phyloP scores from a whole-genome alignment of 2,329 filamentous ascomycete species.

The Cercospora sojina region DNA sequence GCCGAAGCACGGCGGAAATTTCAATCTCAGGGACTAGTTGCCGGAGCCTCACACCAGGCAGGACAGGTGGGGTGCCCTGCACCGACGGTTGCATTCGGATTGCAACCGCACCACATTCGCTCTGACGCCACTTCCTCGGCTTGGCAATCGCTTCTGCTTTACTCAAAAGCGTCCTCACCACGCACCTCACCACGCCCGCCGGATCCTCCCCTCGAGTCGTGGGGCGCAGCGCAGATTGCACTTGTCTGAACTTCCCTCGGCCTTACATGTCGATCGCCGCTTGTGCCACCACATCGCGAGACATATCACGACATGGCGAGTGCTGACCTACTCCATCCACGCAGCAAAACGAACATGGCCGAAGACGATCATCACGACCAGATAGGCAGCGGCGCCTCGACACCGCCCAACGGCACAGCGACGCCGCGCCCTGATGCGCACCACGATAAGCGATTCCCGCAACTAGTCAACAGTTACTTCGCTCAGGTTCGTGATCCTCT shows the following conservation, averaged over 20 bases:
- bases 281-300: constrained; percentile 19
- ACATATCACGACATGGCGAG: constrained; percentile 27
- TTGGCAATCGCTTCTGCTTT: constrained; percentile 10
- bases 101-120: constrained; percentile 1
- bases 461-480: constrained; percentile 94
- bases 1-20: constrained; percentile 12
- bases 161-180: background rate
- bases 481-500: constrained; percentile 95
- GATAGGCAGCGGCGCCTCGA: constrained; percentile 76
- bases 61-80: constrained; percentile 7
- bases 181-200: background rate
- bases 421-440: constrained; percentile 85
- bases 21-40: background rate
- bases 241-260: constrained; percentile 11
- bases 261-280: constrained; percentile 23
- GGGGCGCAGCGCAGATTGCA: constrained; percentile 4
- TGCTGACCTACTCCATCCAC: constrained; percentile 29
- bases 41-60: background rate
- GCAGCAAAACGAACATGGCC: constrained; percentile 39
- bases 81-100: constrained; percentile 3
- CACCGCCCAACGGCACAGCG: constrained; percentile 77
- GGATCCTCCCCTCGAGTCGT: background rate
- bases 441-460: constrained; percentile 90
- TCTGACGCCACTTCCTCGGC: constrained; percentile 12
- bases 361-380: constrained; percentile 70